Percentiles rank a stretch among this genome's conserved stretches.
These are phyloP conservation scores for Pseudozyma hubeiensis DNA, from an alignment of 1,284 basidiomycete genomes.

Conservation along the genomic window DNA sequence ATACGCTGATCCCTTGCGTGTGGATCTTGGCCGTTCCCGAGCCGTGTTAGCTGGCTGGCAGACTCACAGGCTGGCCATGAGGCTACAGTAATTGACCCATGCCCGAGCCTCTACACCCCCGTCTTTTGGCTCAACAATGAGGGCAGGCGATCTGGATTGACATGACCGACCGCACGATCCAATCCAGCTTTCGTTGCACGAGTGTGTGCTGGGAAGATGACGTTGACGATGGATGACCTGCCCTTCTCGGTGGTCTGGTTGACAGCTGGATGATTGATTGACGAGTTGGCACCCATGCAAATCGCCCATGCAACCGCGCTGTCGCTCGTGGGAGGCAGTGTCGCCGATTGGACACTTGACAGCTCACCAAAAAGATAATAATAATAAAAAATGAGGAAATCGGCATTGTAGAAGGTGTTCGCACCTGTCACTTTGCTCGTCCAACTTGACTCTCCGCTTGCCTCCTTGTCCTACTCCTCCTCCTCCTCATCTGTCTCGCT, in stretches of 20 bases:
- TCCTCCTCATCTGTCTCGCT: background rate
- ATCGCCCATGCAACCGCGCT: too few species aligned
- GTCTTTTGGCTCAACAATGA: too few species aligned
- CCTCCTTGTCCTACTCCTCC: background rate
- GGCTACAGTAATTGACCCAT: too few species aligned
- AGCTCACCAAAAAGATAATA: background rate
- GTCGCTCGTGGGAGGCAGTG: too few species aligned
- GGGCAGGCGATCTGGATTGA: too few species aligned
- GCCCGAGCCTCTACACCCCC: too few species aligned
- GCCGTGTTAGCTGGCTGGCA: too few species aligned
- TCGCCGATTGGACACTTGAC: background rate
- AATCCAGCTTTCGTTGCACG: too few species aligned
- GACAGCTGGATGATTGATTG: too few species aligned
- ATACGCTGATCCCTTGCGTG: background rate
- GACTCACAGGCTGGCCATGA: too few species aligned
- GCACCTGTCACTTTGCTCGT: constrained; percentile 24
- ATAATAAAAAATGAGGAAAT: constrained; percentile 1
- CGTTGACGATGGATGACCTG: constrained; percentile 4
- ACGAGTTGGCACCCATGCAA: background rate
- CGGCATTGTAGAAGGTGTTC: constrained; percentile 8
- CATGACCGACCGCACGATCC: too few species aligned
- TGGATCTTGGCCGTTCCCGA: background rate
- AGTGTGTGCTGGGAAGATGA: too few species aligned
- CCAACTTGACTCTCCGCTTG: background rate
- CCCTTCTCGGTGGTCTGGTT: background rate